Base-by-base conservation (phyloP, 164 flowering plant species). In the Aristolochia contorta region DNA sequence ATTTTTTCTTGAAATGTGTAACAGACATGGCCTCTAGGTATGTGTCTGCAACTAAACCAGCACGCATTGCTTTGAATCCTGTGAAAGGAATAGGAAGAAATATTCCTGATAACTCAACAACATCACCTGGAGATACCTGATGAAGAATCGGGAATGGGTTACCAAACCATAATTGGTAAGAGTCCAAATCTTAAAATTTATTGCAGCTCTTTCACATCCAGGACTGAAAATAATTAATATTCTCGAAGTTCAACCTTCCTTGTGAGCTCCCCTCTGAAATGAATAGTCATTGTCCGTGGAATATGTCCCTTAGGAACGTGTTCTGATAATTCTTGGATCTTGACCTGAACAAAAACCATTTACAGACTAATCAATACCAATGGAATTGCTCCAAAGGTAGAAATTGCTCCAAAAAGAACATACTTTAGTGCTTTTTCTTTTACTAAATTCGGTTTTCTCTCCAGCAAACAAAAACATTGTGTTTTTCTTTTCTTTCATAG, bases 261-360 rank as follows among this genome's bases (percentile, higher is more conserved):
- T 25, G 97, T 94, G 56, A 94, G 87, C 69, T 94, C 99, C 61
- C 99, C 99, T 70, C 97, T 81, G 6, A 91, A 68, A 79, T 94
- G 99, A 67, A 94, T 63, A 18, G 94, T 86, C 99, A 94, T 89
- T 54, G 89, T 67, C 59, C 97, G 76, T 23, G 99, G 99, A 55
- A 94, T 91, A 69, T 91, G 97, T 46, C 99, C 97, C 74, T 94
- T 94, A 45, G 99, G 99, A 58, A 94, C 99, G 85, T 94, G 99
- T 64, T 94, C 97, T 56, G 99, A 78, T 72, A 94, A 74, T 68
- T 94, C 99, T 74, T 94, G 99, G 64, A 94, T 82, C 72, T 91
- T 94, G 58, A 97, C 99, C 99, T 94, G 86, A 62, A 78, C 54
- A 58, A 33, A 41, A 62, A 62, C 21, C 33, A 21, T 24, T 59